These are phyloP conservation scores for Umbelopsis sp. DNA, from an alignment of 192 early-diverging fungal genomes.

Conservation along the genomic window DNA sequence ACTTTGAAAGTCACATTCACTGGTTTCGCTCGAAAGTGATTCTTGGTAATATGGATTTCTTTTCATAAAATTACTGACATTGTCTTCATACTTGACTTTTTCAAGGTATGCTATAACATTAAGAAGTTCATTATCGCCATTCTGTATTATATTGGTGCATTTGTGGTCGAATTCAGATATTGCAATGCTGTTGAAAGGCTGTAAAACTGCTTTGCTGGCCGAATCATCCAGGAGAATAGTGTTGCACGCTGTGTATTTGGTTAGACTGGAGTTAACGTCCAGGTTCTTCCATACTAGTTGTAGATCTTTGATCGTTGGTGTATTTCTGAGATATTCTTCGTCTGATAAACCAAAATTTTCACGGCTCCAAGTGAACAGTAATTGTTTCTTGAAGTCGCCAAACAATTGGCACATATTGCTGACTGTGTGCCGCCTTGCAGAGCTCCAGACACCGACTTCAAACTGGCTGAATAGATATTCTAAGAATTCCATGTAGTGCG, in stretches of 20 bases:
- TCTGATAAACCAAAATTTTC: constrained; percentile 44
- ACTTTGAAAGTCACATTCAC: too few relatives aligned
- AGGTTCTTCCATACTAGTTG: constrained; percentile 48
- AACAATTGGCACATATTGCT: constrained; percentile 57
- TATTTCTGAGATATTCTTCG: constrained; percentile 42
- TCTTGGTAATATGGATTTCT: constrained; percentile 33
- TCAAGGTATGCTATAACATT: constrained; percentile 45
- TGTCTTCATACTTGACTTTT: constrained; percentile 30
- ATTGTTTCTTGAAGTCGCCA: constrained; percentile 27
- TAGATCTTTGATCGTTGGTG: constrained; percentile 65
- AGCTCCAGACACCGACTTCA: constrained; percentile 78
- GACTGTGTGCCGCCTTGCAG: constrained; percentile 58
- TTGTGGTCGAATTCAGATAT: constrained; percentile 42
- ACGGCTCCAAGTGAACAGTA: constrained; percentile 64
- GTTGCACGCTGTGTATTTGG: constrained; percentile 42
- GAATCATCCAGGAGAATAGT: constrained; percentile 60
- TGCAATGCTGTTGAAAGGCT: constrained; percentile 50
- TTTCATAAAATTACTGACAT: constrained; percentile 49
- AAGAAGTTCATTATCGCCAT: constrained; percentile 42
- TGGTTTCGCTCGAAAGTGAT: too few relatives aligned
- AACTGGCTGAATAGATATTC: constrained; percentile 56
- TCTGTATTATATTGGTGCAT: neutral
- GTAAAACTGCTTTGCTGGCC: constrained; percentile 45
- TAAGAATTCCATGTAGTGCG: constrained; percentile 54
- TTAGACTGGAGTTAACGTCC: neutral